Conservation (phyloP, 192 early-diverging fungal species). For the Backusella psychrophila region DNA sequence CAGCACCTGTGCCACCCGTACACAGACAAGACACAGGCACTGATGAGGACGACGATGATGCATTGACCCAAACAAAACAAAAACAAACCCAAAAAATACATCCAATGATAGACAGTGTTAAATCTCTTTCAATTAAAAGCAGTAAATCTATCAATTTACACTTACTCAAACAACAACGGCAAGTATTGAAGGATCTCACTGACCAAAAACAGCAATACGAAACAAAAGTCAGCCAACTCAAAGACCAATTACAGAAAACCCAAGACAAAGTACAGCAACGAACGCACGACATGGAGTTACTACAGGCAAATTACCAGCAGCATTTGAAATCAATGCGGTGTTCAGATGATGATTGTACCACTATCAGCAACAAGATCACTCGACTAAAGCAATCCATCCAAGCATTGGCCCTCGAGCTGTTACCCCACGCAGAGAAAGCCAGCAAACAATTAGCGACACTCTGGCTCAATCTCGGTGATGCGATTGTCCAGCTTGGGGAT, state of each 20-base stretch:
- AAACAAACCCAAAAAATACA: background rate
- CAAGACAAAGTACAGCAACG: conserved; percentile 6
- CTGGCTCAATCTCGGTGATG: conserved; percentile 27
- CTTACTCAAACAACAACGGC: background rate
- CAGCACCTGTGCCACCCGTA: background rate
- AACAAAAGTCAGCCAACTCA: background rate
- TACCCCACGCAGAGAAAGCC: conserved; percentile 15
- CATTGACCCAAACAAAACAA: background rate
- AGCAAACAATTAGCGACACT: conserved; percentile 29
- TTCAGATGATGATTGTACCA: conserved; percentile 41
- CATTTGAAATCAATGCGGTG: conserved; percentile 37
- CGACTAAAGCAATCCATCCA: conserved; percentile 36
- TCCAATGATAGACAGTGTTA: background rate
- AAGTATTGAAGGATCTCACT: background rate
- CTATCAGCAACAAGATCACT: conserved; percentile 36
- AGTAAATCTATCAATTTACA: background rate
- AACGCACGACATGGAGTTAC: background rate
- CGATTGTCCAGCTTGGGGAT: conserved; percentile 36
- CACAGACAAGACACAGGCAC: background rate
- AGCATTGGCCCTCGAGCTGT: conserved; percentile 32
- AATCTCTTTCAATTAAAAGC: conserved; percentile 1
- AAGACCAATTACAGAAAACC: background rate
- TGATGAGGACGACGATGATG: background rate
- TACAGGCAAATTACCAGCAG: conserved; percentile 19
- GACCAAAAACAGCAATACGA: conserved; percentile 7